Base-by-base conservation (phyloP, 306 rosid species). In the Oemleria cerasiformis region DNA sequence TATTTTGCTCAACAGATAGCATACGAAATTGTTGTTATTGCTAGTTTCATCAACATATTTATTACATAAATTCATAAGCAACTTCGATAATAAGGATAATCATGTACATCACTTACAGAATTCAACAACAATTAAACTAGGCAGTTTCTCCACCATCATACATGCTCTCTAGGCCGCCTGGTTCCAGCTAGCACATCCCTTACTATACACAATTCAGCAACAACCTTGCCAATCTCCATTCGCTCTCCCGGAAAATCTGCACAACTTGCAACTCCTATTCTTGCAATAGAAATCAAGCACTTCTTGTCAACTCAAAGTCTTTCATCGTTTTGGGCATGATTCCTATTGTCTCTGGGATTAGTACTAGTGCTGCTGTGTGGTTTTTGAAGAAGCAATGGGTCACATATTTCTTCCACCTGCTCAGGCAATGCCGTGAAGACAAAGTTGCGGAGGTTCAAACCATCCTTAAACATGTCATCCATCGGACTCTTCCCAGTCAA, bases 381-480 rank as follows among this genome's bases (percentile, higher is more conserved):
- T 6, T 34, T 23, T 25, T 44, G 34, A 14, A 51, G 12, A 64
- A 74, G 62, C 23, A 15, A 50, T 4, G 68, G 80, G 40, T 78
- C 75, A 9, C 38, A 16, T n/a, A 74, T 38, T 38, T 68, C 63
- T 74, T 63, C 36, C 4, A 74, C 38, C 9, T 4, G 34, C 1
- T 65, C 53, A 4, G 85, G 71, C 58, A 78, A 36, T 4, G 74
- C 64, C 50, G 39, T n/a, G 11, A 8, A 19, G 45, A 62, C 80
- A 63, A 30, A 66, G 45, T 65, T 74, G 72, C 75, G 77, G 40
- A 82, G 68, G 68, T 72, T 78, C 7, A 67, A 11, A 7, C 42
- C 86, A 19, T 82, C 73, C 30, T 12, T 75, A 39, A 82, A 82
- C 39, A 78, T 70, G 0, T 40, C 68, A 55, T 71, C 62, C 4